Percentiles rank a stretch among this genome's conserved stretches.
phyloP scores from a whole-genome alignment of 768 basidiomycete species.

The Sutorius australiensis region DNA sequence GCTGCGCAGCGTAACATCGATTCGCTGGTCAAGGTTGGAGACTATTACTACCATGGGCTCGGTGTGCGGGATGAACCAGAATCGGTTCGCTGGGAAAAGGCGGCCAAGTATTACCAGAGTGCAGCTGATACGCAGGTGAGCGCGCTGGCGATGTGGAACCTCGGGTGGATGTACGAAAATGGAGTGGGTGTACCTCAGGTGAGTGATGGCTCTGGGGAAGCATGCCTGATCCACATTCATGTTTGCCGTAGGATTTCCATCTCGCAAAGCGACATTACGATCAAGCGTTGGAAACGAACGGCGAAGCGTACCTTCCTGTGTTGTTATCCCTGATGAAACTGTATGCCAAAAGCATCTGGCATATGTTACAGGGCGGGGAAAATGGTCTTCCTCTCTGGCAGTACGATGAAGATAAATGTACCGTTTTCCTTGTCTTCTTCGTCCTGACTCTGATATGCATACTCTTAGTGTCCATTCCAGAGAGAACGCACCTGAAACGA shows the following conservation, averaged over 20 bases:
- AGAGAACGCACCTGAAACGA: slow-evolving; percentile 17
- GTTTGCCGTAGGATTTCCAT: slow-evolving; percentile 72
- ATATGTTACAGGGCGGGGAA: slow-evolving; percentile 68
- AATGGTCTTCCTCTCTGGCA: slow-evolving; percentile 68
- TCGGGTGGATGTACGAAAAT: slow-evolving; percentile 99
- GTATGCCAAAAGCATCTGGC: slow-evolving; percentile 80
- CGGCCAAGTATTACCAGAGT: slow-evolving; percentile 90
- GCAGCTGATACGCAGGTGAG: slow-evolving; percentile 91
- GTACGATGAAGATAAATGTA: slow-evolving; percentile 47
- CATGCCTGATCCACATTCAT: neutral
- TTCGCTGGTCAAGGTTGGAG: slow-evolving; percentile 95
- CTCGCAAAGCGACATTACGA: slow-evolving; percentile 97
- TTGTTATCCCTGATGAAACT: slow-evolving; percentile 77
- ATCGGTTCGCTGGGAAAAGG: slow-evolving; percentile 72
- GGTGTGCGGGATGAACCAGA: slow-evolving; percentile 72
- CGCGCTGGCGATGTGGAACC: slow-evolving; percentile 95
- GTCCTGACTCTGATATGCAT: slow-evolving; percentile 6
- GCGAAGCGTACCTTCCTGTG: slow-evolving; percentile 88
- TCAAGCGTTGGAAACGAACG: slow-evolving; percentile 78
- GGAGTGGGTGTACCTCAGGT: slow-evolving; percentile 90
- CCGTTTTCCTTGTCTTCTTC: neutral
- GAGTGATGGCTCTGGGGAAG: slow-evolving; percentile 8
- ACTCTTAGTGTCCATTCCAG: slow-evolving; percentile 22
- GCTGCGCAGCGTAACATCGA: slow-evolving; percentile 95
- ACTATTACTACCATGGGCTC: slow-evolving; percentile 92